Base-by-base conservation (phyloP, 371 early-diverging fungal species). In the Encephalitozoon cuniculi region DNA sequence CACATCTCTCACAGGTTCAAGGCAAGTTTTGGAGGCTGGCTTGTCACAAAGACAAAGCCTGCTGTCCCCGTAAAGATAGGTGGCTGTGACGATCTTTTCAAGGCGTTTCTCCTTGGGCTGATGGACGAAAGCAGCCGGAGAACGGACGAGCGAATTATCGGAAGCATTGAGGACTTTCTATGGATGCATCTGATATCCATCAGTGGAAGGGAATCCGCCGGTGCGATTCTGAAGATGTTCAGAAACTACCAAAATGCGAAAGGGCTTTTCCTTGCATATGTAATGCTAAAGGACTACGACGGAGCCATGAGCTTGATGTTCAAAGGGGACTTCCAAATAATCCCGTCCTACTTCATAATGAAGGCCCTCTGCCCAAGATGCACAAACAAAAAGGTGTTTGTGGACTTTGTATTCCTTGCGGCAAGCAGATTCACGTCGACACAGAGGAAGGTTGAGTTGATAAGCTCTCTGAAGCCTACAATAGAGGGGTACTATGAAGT, bases 111-210 rank as follows among this genome's bases (percentile, higher is more conserved):
- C 5, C 71, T 41, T 59, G 54, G 46, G 11, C 5, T 81, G 21
- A 68, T 72, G 64, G 28, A 66, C 52, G 66, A 59, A 11, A 67
- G 26, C n/a, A 69, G 6, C 7, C 11, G 30, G n/a, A 46, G 46
- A 54, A 18, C 26, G 25, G 81, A 75, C 49, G 64, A 68, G 4
- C 4, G 21, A 2, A 59, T 81, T 4, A 55, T 81, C 30, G 44
- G 30, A 4, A 77, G 68, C 12, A 72, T 77, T 37, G 82, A 82
- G 51, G 80, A 80, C 34, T 82, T 63, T 70, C 40, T 82, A 4
- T 82, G 76, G 80, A 26, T 66, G 32, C 40, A 68, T 18, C 32
- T 80, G 18, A 71, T 54, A 25, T 51, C 40, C 11, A 52, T 66
- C 0, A 69, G 64, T n/a, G 64, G 32, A n/a, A n/a, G 25, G 5